phyloP scores from a whole-genome alignment of 345 rosid species.

The Lepidium sativum region DNA sequence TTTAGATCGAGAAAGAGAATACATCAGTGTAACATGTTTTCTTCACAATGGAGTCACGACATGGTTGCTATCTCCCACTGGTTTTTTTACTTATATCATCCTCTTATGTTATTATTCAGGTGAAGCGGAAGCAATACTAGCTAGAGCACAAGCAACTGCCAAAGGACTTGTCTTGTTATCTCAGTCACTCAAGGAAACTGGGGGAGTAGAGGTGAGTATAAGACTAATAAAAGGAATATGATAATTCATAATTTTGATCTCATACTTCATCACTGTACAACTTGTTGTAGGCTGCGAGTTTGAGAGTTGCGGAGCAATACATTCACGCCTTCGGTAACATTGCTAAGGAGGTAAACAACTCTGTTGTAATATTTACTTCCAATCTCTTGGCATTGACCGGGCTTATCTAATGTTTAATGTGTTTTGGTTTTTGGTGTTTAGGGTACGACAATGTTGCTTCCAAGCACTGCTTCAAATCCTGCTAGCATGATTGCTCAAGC shows the following conservation, averaged over 20 bases:
- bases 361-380: not conserved
- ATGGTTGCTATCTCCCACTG: not conserved
- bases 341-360: constrained; percentile 70
- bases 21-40: not conserved
- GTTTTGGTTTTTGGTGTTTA: not conserved
- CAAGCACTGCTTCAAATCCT: constrained; percentile 58
- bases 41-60: not conserved
- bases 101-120: constrained; percentile 36
- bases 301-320: constrained; percentile 79
- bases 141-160: constrained; percentile 82
- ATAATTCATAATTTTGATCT: not conserved
- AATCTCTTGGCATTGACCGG: not conserved
- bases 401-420: not conserved
- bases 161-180: constrained; percentile 68
- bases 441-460: constrained; percentile 94
- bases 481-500: constrained; percentile 75
- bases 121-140: constrained; percentile 89
- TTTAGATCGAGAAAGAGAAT: not conserved
- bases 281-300: constrained; percentile 73
- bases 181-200: constrained; percentile 57
- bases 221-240: not conserved
- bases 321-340: constrained; percentile 78
- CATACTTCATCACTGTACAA: constrained; percentile 1
- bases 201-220: constrained; percentile 77
- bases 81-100: not conserved